These are phyloP conservation scores for Penicillium sp. DNA, from an alignment of 2,329 filamentous ascomycete species.

Conservation along the genomic window DNA sequence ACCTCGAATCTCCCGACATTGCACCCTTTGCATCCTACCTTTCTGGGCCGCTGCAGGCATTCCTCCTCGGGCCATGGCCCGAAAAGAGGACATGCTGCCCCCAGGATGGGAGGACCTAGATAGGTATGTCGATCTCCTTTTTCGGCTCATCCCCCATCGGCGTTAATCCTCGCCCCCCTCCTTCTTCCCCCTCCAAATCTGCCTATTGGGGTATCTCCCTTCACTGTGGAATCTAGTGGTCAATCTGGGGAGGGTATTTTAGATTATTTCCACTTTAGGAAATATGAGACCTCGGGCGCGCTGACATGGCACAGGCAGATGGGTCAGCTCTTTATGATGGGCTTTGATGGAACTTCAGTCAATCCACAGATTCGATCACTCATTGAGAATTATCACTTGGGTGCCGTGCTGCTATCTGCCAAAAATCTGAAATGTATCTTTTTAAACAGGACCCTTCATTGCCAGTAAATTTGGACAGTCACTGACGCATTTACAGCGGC, in stretches of 20 bases:
- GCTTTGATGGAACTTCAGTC: slow-evolving; percentile 63
- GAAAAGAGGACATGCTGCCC: slow-evolving; percentile 42
- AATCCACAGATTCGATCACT: slow-evolving; percentile 62
- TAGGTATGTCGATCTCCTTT: slow-evolving; percentile 34
- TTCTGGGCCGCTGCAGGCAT: slow-evolving; percentile 25
- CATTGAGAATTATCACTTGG: slow-evolving; percentile 71
- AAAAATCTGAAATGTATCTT: slow-evolving; percentile 67
- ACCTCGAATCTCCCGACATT: slow-evolving; percentile 1
- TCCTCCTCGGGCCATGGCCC: slow-evolving; percentile 41
- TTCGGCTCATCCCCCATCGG: slow-evolving; percentile 2
- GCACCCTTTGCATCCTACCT: slow-evolving; percentile 7
- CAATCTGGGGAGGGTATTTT: slow-evolving; percentile 51
- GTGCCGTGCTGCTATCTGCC: slow-evolving; percentile 70
- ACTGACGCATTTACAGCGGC: slow-evolving; percentile 61
- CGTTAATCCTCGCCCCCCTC: background rate
- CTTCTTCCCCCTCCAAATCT: background rate
- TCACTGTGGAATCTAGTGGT: slow-evolving; percentile 18
- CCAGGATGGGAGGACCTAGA: slow-evolving; percentile 43
- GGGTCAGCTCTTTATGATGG: slow-evolving; percentile 65
- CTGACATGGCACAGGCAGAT: slow-evolving; percentile 52
- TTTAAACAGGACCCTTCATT: background rate
- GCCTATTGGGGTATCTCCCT: slow-evolving; percentile 2
- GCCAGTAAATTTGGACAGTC: background rate
- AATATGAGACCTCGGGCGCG: slow-evolving; percentile 33
- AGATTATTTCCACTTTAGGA: slow-evolving; percentile 65